Evolutionary conservation across 2,329 filamentous ascomycete species (phyloP).

Genomic region (Gyromitra esculenta): DNA sequence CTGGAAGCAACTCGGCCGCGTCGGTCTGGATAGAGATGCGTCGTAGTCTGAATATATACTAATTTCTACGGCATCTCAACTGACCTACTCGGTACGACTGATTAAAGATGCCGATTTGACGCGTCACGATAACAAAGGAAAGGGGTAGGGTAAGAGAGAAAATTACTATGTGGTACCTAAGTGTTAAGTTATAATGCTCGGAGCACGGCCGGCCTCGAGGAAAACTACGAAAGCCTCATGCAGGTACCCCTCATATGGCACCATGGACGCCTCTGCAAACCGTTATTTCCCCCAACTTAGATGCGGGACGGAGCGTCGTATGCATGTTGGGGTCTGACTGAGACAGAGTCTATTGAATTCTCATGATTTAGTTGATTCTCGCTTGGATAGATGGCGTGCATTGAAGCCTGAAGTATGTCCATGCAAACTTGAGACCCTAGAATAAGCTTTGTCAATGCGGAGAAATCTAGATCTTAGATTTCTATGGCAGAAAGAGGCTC

Average conservation of each 20-base stretch:
- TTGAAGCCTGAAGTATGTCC: not conserved
- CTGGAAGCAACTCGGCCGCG: not conserved
- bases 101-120: not conserved
- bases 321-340: not conserved
- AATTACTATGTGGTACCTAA: not conserved
- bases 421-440: not conserved
- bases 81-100: not conserved
- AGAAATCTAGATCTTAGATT: not conserved
- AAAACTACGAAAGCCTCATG: not conserved
- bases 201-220: not conserved
- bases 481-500: not conserved
- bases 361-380: not conserved
- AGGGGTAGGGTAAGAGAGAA: not conserved
- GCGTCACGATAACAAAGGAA: constrained; percentile 2
- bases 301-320: not conserved
- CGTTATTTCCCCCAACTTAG: not conserved
- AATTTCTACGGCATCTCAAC: not conserved
- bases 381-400: constrained; percentile 1
- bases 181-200: not conserved
- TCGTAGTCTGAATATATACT: not conserved
- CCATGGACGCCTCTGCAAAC: not conserved
- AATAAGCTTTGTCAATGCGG: not conserved
- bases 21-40: not conserved
- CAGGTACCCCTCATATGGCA: not conserved
- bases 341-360: not conserved